These are phyloP conservation scores for Gremmenia infestans DNA, from an alignment of 2,329 filamentous ascomycete genomes.

Conservation along the genomic window DNA sequence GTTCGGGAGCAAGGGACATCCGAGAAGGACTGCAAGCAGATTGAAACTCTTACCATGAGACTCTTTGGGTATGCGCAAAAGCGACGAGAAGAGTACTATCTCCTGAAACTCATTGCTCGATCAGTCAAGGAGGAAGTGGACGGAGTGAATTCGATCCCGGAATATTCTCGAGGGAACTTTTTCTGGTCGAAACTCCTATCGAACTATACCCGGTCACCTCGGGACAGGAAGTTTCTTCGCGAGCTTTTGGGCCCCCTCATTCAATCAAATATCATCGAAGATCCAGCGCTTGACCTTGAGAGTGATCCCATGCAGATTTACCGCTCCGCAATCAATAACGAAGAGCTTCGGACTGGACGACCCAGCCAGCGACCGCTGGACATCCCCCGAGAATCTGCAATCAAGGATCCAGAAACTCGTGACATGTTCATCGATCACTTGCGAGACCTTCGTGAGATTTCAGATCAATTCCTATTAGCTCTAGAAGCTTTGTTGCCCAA, in stretches of 20 bases:
- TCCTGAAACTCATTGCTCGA: conserved; percentile 79
- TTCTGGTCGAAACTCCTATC: conserved; percentile 86
- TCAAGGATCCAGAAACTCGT: conserved; percentile 88
- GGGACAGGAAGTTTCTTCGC: conserved; percentile 87
- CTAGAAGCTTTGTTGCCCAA: conserved; percentile 79
- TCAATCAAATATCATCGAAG: conserved; percentile 88
- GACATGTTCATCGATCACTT: conserved; percentile 91
- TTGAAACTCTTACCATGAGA: conserved; percentile 92
- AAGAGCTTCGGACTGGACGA: conserved; percentile 86
- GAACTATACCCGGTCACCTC: conserved; percentile 85
- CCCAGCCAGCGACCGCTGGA: conserved; percentile 77
- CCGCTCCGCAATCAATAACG: conserved; percentile 90
- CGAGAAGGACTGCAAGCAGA: conserved; percentile 88
- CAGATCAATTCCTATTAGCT: conserved; percentile 79
- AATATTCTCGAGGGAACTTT: conserved; percentile 83
- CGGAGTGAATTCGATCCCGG: conserved; percentile 65
- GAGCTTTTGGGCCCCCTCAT: conserved; percentile 81
- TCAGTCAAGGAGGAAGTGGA: conserved; percentile 86
- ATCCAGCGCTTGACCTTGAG: conserved; percentile 84
- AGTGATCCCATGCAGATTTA: conserved; percentile 98
- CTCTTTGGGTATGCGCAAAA: conserved; percentile 97
- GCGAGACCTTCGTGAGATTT: conserved; percentile 89
- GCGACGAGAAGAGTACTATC: conserved; percentile 91
- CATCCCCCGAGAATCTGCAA: conserved; percentile 87
- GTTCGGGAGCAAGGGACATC: conserved; percentile 77